phyloP scores from a whole-genome alignment of 306 rosid genomes.

The Prinsepia uniflora region DNA sequence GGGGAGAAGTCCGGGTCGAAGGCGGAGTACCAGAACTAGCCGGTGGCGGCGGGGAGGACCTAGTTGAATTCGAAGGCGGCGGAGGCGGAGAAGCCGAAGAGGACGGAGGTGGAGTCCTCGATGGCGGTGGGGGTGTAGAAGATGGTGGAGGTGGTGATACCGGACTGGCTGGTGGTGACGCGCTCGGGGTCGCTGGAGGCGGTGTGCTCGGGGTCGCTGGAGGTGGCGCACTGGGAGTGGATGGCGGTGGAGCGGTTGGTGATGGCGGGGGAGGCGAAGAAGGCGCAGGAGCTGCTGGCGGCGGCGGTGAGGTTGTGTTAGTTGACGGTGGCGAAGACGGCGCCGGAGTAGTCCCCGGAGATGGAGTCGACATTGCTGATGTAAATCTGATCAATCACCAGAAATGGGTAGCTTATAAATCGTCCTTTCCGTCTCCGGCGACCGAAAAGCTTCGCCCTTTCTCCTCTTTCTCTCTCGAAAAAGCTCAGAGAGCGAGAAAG shows the following conservation, averaged over 20 bases:
- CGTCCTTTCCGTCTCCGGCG: background rate
- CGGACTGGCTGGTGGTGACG: slow-evolving; percentile 33
- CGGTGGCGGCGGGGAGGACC: slow-evolving; percentile 27
- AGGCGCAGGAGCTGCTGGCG: background rate
- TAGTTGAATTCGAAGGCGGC: slow-evolving; percentile 15
- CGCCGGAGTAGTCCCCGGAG: slow-evolving; percentile 20
- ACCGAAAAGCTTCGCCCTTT: background rate
- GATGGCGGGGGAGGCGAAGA: slow-evolving; percentile 3
- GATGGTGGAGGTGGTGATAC: slow-evolving; percentile 36
- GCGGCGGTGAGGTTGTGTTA: slow-evolving; percentile 2
- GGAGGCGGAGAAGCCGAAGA: slow-evolving; percentile 26
- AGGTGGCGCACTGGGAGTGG: slow-evolving; percentile 25
- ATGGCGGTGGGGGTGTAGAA: slow-evolving; percentile 25
- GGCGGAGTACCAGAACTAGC: slow-evolving; percentile 25
- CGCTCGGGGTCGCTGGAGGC: slow-evolving; percentile 13
- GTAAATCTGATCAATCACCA: background rate
- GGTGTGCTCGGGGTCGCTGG: slow-evolving; percentile 28
- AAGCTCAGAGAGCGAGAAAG: background rate
- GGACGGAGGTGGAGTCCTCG: slow-evolving; percentile 27
- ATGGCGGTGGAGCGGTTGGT: slow-evolving; percentile 3
- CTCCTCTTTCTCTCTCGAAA: background rate
- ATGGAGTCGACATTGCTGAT: slow-evolving; percentile 47
- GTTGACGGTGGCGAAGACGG: background rate
- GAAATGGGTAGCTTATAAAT: background rate
- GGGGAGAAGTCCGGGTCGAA: slow-evolving; percentile 21